Evolutionary conservation across 108 stramenopile genomes (phyloP).

Genomic region (Nannochloropsis oceanica): DNA sequence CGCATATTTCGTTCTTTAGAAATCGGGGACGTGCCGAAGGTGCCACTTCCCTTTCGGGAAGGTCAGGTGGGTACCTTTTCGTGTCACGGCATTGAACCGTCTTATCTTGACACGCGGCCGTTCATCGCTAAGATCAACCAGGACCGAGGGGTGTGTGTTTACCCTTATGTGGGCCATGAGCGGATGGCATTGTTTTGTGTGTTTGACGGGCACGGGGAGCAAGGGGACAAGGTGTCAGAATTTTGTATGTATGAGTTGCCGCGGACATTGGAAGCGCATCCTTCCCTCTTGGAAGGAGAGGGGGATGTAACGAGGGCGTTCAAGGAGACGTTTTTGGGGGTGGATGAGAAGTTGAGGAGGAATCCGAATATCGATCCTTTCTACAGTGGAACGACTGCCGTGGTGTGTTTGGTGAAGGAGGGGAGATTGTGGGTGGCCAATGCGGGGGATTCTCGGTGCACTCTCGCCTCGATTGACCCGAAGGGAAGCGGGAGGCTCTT

Average conservation of each 20-base stretch:
- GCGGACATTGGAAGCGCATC: conserved; percentile 45
- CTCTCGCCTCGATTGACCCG: conserved; percentile 45
- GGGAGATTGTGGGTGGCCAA: conserved; percentile 61
- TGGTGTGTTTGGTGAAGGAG: conserved; percentile 56
- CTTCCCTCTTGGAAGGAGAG: conserved; percentile 3
- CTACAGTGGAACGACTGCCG: conserved; percentile 78
- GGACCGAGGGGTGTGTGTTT: conserved; percentile 79
- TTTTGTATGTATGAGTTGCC: conserved; percentile 70
- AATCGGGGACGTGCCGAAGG: conserved; percentile 15
- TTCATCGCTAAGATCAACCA: conserved; percentile 69
- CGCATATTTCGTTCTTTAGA: conserved; percentile 17
- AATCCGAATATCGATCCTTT: conserved; percentile 34
- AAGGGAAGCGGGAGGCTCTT: neutral
- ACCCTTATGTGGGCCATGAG: conserved; percentile 57
- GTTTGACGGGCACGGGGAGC: conserved; percentile 34
- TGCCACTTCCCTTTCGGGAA: conserved; percentile 25
- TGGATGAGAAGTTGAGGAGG: conserved; percentile 54
- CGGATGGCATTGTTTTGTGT: conserved; percentile 67
- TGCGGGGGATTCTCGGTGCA: conserved; percentile 78
- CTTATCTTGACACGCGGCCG: conserved; percentile 31
- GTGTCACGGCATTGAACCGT: conserved; percentile 92
- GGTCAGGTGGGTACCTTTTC: conserved; percentile 55
- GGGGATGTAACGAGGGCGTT: conserved; percentile 22
- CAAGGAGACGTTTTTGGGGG: conserved; percentile 52
- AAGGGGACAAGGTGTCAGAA: conserved; percentile 65